Conservation (phyloP, 306 rosid species). For the Quercus robur region DNA sequence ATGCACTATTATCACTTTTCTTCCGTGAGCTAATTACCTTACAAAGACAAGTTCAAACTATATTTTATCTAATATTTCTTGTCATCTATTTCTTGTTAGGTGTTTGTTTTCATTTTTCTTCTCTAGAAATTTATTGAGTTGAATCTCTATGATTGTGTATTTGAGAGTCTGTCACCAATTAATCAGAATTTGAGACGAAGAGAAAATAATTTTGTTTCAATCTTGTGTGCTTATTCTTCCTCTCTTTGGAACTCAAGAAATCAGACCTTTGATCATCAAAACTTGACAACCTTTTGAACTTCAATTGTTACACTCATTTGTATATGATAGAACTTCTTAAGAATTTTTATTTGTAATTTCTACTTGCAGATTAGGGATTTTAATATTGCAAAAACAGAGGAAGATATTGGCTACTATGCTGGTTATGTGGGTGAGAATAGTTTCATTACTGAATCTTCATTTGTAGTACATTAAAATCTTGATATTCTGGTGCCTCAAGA, state of each 20-base stretch:
- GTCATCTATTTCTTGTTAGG: no score
- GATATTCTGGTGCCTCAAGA: background rate
- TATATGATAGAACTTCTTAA: background rate
- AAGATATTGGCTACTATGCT: slow-evolving; percentile 76
- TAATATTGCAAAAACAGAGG: slow-evolving; percentile 65
- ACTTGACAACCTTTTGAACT: background rate
- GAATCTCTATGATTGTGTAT: background rate
- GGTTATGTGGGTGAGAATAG: slow-evolving; percentile 73
- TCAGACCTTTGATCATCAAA: background rate
- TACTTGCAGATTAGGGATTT: slow-evolving; percentile 70
- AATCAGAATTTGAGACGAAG: no score
- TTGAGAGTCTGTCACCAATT: background rate
- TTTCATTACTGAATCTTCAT: background rate
- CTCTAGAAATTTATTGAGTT: background rate
- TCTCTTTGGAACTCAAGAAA: background rate
- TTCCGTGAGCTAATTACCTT: no score
- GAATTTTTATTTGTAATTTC: background rate
- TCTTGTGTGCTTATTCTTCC: background rate
- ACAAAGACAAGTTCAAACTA: no score
- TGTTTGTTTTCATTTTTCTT: background rate
- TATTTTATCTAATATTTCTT: no score
- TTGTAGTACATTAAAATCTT: background rate
- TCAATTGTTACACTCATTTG: background rate
- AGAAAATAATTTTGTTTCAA: no score
- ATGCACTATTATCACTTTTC: no score